Base-by-base conservation (phyloP, 495 filamentous ascomycete species). In the Aspergillus diversus region DNA sequence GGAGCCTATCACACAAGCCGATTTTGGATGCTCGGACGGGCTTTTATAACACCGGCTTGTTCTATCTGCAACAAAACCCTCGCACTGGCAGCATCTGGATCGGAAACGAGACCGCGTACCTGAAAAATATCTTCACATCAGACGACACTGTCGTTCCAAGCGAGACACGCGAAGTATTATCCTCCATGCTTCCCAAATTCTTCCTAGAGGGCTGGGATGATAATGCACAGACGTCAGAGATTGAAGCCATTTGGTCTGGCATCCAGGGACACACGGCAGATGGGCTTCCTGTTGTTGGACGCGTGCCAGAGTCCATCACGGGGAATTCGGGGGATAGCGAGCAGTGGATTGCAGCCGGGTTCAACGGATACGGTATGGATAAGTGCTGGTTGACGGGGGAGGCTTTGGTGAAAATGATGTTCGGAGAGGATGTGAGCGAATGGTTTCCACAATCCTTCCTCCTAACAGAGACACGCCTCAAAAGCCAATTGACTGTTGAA, bases 1-100 rank as follows among this genome's bases (percentile, higher is more conserved):
- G 70, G 73, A 53, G 15, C 21, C 13, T 50, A 16, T 8, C 8
- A 9, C 48, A 50, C 17, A 17, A 50, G 17, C 48, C 13, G 9
- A 21, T 9, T 8, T 4, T 9, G 15, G 48, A 50, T 50, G 15
- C 9, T 50, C 15, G 48, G 48, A 21, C 13, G 15, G 15, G 21
- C 48, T 15, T 50, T 15, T 16, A 4, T 50, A 50, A 27, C 21
- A 27, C 21, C 21, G 48, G 48, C 8, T 17, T 50, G 13, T 50
- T n/a, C 15, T 50, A 50, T 9, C 9, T 50, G 17, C 15, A 12
- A 5, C 48, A 50, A 27, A 27, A 50, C 17, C 13, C 48, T 4
- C 15, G 17, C 8, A 50, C 48, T 0, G 48, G 48, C 9, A 17
- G 21, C 17, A 5, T 50, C 48, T 50, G 15, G 21, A 27, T 27